Base-by-base conservation (phyloP, 2,329 filamentous ascomycete genomes). In the Aspergillus brunneoviolaceus region DNA sequence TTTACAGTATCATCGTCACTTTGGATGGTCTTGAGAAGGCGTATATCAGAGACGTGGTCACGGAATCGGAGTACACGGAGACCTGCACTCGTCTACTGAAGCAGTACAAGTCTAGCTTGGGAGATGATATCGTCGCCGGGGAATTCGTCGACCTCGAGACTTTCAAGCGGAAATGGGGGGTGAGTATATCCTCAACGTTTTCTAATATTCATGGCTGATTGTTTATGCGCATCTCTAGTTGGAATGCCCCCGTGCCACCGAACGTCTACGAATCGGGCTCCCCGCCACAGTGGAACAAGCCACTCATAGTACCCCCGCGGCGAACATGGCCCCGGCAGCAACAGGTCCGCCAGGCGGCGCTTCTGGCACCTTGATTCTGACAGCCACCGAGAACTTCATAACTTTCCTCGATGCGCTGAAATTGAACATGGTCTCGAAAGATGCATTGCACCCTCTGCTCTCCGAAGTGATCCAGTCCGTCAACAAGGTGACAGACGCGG, bases 321-420 rank as follows among this genome's bases (percentile, higher is more conserved):
- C 77, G 72, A 60, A 77, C 80, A 67, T 68, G 68, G 72, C 66
- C 61, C 67, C 70, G 59, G 64, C 68, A 23, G 62, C 64, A 39
- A 60, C 69, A 21, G 65, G 68, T 16, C 61, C 64, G 67, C 63
- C 69, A 50, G 72, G 76, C 53, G 72, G 74, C 51, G 80, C 81
- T 49, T 84, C 84, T n/a, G 84, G 84, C 45, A 83, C 80, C 49
- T 78, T 97, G 39, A 96, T 98, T 60, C 81, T 96, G 48, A 89
- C 94, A 65, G 95, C 95, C 1, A 98, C 94, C 0, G 93, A 99
- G 76, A 96, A 97, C 75, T 99, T 99, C 76, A 99, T 99, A 76
- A 99, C 95, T 0, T 94, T 99, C 72, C 85, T 99, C 55, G 95
- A 99, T 73, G 96, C 95, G 16, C 84, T 99, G 69, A 93, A 93